These are phyloP conservation scores for Cladophialophora yegresii DNA, from an alignment of 2,329 filamentous ascomycete genomes.

Conservation along the genomic window DNA sequence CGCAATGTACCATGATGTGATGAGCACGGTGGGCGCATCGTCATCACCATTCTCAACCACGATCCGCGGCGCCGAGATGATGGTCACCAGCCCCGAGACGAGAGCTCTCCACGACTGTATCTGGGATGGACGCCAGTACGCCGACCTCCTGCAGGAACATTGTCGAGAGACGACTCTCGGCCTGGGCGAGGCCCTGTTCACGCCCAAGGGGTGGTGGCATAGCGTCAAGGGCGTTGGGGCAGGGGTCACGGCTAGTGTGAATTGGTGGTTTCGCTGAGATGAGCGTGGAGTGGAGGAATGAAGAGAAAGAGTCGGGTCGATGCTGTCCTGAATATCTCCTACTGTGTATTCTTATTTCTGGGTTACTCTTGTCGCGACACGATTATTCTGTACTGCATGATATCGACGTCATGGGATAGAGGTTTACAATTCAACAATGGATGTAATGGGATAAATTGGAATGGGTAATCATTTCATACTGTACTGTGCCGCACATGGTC, in stretches of 20 bases:
- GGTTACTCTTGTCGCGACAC: too few relatives aligned
- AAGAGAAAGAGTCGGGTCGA: too few relatives aligned
- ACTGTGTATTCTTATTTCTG: too few relatives aligned
- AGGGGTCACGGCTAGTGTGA: slow-evolving; percentile 63
- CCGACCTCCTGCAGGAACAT: slow-evolving; percentile 36
- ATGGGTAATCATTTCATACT: too few relatives aligned
- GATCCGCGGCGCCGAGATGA: slow-evolving; percentile 84
- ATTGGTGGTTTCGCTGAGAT: slow-evolving; percentile 80
- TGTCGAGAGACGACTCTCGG: slow-evolving; percentile 59
- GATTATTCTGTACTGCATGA: too few relatives aligned
- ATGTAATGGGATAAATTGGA: too few relatives aligned
- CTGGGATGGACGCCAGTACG: slow-evolving; percentile 57
- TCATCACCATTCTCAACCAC: slow-evolving; percentile 43
- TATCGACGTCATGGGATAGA: too few relatives aligned
- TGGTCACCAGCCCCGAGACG: slow-evolving; percentile 76
- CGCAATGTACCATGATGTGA: slow-evolving; percentile 62
- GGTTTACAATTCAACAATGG: too few relatives aligned
- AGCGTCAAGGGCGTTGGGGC: slow-evolving; percentile 67
- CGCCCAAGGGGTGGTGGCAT: slow-evolving; percentile 86
- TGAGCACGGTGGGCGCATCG: slow-evolving; percentile 35
- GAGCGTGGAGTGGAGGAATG: too few relatives aligned
- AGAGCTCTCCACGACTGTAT: slow-evolving; percentile 66
- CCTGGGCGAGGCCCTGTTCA: slow-evolving; percentile 72
- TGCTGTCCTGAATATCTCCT: too few relatives aligned
- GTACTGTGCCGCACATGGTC: too few relatives aligned